Conservation (phyloP, 805 yeast species). For the Nakazawaea sp. region DNA sequence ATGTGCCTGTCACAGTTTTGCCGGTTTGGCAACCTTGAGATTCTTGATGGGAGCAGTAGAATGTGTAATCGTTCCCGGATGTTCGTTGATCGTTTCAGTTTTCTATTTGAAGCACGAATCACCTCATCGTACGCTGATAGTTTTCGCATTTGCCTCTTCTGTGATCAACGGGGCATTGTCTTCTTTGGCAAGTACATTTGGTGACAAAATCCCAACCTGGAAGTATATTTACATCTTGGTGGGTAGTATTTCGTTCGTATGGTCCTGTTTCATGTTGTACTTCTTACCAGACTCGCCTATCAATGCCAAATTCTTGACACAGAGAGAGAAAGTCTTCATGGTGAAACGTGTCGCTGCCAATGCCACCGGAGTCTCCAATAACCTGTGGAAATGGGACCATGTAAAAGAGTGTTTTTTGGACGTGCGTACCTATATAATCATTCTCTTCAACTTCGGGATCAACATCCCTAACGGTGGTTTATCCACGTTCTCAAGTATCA, state of each 20-base stretch:
- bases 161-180: conserved; percentile 22
- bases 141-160: conserved; percentile 23
- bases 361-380: conserved; percentile 37
- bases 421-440: conserved; percentile 14
- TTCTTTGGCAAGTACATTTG: conserved; percentile 29
- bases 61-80: conserved; percentile 31
- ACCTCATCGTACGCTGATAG: conserved; percentile 22
- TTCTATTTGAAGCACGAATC: conserved; percentile 20
- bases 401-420: conserved; percentile 36
- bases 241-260: conserved; percentile 37
- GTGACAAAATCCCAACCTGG: conserved; percentile 29
- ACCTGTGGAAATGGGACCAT: conserved; percentile 32
- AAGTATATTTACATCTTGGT: conserved; percentile 34
- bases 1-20: conserved; percentile 29
- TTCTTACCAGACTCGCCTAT: conserved; percentile 36
- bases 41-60: conserved; percentile 34
- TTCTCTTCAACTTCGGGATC: conserved; percentile 21
- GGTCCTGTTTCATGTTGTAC: conserved; percentile 25
- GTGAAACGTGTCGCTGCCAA: conserved; percentile 26
- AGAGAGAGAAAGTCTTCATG: conserved; percentile 25
- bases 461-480: conserved; percentile 27
- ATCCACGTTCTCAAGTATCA: conserved; percentile 21
- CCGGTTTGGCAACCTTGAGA: conserved; percentile 37
- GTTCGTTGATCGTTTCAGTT: conserved; percentile 22
- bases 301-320: conserved; percentile 34